Conservation (phyloP, 2,329 filamentous ascomycete genomes). For the Cladosporium cucumerinum region DNA sequence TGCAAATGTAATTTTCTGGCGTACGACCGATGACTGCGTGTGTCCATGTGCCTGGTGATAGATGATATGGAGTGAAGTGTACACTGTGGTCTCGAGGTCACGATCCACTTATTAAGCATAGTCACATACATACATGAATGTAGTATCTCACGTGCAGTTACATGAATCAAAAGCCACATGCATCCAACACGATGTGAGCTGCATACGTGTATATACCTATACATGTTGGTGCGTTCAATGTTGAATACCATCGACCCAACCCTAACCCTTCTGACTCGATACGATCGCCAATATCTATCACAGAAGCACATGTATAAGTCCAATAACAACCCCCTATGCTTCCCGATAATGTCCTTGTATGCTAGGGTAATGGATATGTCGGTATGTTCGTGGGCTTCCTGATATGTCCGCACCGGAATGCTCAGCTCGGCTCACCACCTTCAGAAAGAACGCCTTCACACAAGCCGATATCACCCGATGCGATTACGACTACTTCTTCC, state of each 20-base stretch:
- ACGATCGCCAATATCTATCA: background rate
- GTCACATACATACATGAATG: no score
- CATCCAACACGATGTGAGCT: no score
- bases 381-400: background rate
- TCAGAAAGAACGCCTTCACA: background rate
- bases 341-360: background rate
- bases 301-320: background rate
- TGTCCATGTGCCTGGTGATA: background rate
- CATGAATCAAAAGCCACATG: no score
- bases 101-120: no score
- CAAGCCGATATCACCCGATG: background rate
- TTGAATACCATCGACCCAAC: background rate
- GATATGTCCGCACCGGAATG: background rate
- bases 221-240: no score
- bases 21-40: background rate
- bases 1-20: conserved; percentile 16
- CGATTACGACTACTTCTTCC: background rate
- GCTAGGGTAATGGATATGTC: background rate
- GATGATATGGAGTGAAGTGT: background rate
- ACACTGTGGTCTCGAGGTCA: background rate
- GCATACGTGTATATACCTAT: no score
- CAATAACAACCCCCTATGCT: background rate
- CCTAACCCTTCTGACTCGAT: background rate
- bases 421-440: background rate
- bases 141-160: no score